Base-by-base conservation (phyloP, 1,139 yeast genomes). In the Lodderomyces metapsilosis region DNA sequence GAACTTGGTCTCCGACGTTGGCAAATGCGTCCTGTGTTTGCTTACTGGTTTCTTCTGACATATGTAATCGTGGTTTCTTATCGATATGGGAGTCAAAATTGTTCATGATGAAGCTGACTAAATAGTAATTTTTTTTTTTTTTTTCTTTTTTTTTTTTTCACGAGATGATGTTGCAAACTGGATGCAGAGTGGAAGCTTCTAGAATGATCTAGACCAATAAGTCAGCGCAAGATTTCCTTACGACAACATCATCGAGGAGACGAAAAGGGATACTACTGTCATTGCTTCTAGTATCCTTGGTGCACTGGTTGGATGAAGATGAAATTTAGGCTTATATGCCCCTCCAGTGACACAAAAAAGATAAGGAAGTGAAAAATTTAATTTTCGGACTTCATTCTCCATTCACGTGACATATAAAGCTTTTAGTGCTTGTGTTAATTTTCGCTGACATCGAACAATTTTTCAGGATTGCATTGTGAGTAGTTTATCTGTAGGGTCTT, bases 1-100 rank as follows among this genome's bases (percentile, higher is more conserved):
- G 68, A 9, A 76, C 85, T 43, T 77, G 77, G 35, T 77, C 77
- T 35, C 88, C 88, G 13, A 82, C 84, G 11, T 78, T 67, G 34
- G 74, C 66, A 52, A 82, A 82, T 39, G 78, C 57, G 18, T 72
- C 70, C 45, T 72, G 73, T 21, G 59, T 50, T 39, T 62, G 46
- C 30, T 50, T 38, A 51, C 53, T 52, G 54, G 17, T 24, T 24
- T 39, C 39, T 23, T 37, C 38, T 21, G 47, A 34, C 48, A 43
- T 47, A 20, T 8, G 30, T 20, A 50, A 34, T 42, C 43, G 49
- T 3, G 42, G 35, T 38, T 50, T 51, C 35, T 51, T 51, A 34
- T 50, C 53, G 7, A 50, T 49, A 39, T 51, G 53, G 16, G 43
- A 34, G 25, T 47, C 52, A 15, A 37, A 34, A 23, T 32, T 31